phyloP scores from a whole-genome alignment of 768 basidiomycete species.

The Cubamyces sp. region DNA sequence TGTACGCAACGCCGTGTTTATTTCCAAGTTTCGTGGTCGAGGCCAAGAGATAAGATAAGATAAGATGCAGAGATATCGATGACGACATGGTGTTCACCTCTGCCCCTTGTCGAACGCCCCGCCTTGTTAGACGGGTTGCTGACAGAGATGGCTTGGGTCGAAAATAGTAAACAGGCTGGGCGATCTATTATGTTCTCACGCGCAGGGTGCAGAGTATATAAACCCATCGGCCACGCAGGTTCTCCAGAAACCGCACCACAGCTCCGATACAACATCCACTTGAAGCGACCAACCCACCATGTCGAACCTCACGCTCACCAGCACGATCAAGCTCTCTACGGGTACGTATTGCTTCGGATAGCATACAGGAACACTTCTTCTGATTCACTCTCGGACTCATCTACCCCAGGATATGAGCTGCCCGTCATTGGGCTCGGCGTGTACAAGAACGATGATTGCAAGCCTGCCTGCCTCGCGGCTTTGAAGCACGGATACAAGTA shows the following conservation, averaged over 20 bases:
- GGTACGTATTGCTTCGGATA: constrained; percentile 39
- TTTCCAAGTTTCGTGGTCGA: no score
- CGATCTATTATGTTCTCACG: no score
- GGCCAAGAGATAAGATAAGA: constrained; percentile 10
- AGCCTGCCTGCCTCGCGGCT: constrained; percentile 59
- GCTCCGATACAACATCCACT: no score
- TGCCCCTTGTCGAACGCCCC: no score
- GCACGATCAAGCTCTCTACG: constrained; percentile 40
- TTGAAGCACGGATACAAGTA: constrained; percentile 69
- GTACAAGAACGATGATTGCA: constrained; percentile 64
- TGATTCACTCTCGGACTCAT: background rate
- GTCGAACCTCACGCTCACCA: constrained; percentile 34
- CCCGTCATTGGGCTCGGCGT: constrained; percentile 73
- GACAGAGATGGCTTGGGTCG: no score
- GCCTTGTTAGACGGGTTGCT: no score
- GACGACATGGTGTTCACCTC: background rate
- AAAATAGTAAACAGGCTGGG: no score
- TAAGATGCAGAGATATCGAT: background rate
- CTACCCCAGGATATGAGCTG: constrained; percentile 52
- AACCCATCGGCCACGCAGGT: no score
- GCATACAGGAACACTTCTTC: no score
- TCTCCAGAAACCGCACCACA: no score
- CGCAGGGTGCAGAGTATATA: no score
- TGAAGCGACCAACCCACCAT: background rate
- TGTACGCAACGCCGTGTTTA: background rate